Conservation (phyloP, 345 rosid genomes). For the Sisymbrium irio region DNA sequence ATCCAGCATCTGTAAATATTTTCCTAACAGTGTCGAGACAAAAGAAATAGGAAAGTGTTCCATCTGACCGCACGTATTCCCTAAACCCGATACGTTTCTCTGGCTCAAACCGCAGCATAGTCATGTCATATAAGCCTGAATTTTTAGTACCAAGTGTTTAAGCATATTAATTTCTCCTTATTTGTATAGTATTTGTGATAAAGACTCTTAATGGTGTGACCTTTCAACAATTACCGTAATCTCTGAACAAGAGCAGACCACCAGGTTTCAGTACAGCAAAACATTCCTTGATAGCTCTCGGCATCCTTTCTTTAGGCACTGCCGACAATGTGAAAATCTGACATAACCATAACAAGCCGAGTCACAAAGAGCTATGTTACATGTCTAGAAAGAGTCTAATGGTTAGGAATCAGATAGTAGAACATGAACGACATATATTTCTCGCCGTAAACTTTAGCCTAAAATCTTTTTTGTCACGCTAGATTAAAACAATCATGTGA, state of each 20-base stretch:
- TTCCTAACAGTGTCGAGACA: slow-evolving; percentile 55
- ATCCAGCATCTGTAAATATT: slow-evolving; percentile 67
- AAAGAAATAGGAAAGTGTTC: slow-evolving; percentile 87
- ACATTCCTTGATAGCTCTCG: slow-evolving; percentile 54
- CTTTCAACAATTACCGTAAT: slow-evolving; percentile 60
- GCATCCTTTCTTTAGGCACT: slow-evolving; percentile 67
- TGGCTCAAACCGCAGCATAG: slow-evolving; percentile 78
- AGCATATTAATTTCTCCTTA: slow-evolving; percentile 4
- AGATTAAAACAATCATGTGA: neutral
- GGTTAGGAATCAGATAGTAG: neutral
- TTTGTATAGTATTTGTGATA: neutral
- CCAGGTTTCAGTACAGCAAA: slow-evolving; percentile 76
- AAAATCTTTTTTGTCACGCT: neutral
- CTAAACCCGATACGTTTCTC: slow-evolving; percentile 72
- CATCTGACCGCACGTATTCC: slow-evolving; percentile 77
- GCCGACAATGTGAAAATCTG: slow-evolving; percentile 94
- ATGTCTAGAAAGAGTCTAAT: neutral
- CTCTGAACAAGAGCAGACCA: slow-evolving; percentile 75
- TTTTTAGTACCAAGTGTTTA: slow-evolving; percentile 22
- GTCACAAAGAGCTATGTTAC: neutral
- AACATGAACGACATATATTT: neutral
- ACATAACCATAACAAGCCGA: slow-evolving; percentile 9
- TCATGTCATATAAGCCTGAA: slow-evolving; percentile 91
- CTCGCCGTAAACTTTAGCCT: neutral
- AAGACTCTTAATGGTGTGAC: neutral